Conservation (phyloP, 331 rosid species). For the Ulmus americana region DNA sequence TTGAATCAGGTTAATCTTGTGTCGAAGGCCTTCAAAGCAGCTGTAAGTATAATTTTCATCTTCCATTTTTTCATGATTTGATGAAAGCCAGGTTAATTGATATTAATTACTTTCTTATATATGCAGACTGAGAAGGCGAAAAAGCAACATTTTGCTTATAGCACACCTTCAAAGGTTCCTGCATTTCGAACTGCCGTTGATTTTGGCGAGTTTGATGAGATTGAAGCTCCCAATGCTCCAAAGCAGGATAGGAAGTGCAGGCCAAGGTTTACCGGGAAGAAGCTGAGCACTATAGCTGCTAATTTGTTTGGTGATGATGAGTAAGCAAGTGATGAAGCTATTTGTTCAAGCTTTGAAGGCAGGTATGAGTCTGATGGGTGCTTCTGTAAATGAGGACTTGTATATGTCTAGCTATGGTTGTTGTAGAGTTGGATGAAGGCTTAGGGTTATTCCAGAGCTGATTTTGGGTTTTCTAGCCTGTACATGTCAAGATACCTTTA, state of each 20-base stretch:
- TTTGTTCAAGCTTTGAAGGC: background rate
- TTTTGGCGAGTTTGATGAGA: slow-evolving; percentile 29
- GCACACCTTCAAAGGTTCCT: slow-evolving; percentile 51
- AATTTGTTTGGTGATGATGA: slow-evolving; percentile 31
- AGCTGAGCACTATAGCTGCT: slow-evolving; percentile 32
- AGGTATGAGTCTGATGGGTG: background rate
- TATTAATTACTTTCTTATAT: slow-evolving; percentile 3
- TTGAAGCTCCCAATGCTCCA: slow-evolving; percentile 57
- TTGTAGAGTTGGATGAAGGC: slow-evolving; percentile 8
- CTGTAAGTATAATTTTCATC: slow-evolving; percentile 29
- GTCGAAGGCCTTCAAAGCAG: slow-evolving; percentile 52
- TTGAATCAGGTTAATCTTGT: slow-evolving; percentile 56
- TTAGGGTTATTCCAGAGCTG: slow-evolving; percentile 16
- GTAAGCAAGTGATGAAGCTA: background rate
- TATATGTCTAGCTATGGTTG: background rate
- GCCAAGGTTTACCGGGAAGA: slow-evolving; percentile 28
- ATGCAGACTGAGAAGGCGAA: slow-evolving; percentile 53
- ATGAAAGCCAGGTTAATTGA: background rate
- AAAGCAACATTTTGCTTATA: slow-evolving; percentile 50
- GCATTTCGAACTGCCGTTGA: slow-evolving; percentile 28
- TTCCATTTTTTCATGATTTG: background rate
- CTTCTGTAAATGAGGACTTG: slow-evolving; percentile 18
- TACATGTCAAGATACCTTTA: slow-evolving; percentile 13
- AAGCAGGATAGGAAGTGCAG: slow-evolving; percentile 16
- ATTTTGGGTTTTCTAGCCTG: background rate